Base-by-base conservation (phyloP, 192 early-diverging fungal genomes). In the Pilaira anomala region DNA sequence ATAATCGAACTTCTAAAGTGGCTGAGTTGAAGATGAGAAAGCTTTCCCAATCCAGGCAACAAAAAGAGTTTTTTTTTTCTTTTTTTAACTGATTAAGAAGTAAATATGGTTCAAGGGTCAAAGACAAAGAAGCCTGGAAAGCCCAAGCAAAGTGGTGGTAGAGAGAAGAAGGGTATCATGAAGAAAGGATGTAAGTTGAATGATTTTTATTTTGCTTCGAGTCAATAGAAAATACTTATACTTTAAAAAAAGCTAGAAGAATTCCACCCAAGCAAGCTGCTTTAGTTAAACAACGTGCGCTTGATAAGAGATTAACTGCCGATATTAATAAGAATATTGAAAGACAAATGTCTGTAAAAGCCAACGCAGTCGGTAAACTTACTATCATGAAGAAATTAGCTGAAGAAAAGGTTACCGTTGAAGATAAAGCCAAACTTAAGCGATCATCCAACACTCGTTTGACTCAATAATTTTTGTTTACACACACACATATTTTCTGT, bases 371-470 rank as follows among this genome's bases (percentile, higher is more conserved):
- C 14, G 87, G 89, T 65, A 91, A 91, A 72, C 71, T 91, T 58
- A 89, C 85, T 7, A 91, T 91, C 54, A 88, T 91, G 89, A 89
- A 87, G 74, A 66, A 67, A 11, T 53, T 83, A 26, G 89, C 84
- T 14, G 84, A 86, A 29, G 76, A 79, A 42, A 81, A 78, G 26
- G 65, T 78, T 40, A 66, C 61, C 40, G 14, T 40, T 7, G 28
- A 48, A 33, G 28, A 60, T 9, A 19, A 28, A 3, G 49, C 21
- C 5, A 60, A 60, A 48, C 24, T 33, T 1, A 60, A 60, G 44
- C 29, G 59, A 60, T 28, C 40, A 14, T 36, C 53, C 45, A 66
- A 54, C 21, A 57, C 21, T 7, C 53, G 30, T 18, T 41, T 65
- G 2, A 42, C n/a, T 24, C 18, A 65, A 65, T 42, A 50, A 51